phyloP scores from a whole-genome alignment of 1,284 basidiomycete species.

The Ceratobasidium sp. region DNA sequence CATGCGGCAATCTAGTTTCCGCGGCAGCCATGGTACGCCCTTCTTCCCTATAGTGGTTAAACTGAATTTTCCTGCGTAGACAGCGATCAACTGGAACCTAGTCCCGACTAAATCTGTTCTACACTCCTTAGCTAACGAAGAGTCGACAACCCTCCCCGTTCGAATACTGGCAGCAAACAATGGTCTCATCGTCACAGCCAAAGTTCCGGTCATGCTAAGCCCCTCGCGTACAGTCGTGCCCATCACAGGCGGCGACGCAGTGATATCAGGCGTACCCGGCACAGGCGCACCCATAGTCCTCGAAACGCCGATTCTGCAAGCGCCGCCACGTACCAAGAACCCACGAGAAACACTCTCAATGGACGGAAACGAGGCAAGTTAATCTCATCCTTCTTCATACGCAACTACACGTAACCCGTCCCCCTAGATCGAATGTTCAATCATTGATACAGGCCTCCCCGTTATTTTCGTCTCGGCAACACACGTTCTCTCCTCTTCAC shows the following conservation, averaged over 20 bases:
- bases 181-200: conserved; percentile 37
- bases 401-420: neutral
- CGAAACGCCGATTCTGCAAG: conserved; percentile 37
- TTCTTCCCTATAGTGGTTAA: neutral
- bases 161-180: conserved; percentile 38
- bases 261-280: conserved; percentile 37
- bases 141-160: conserved; percentile 19
- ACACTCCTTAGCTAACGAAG: neutral
- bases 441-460: conserved; percentile 45
- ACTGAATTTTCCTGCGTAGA: neutral
- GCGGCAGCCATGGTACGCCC: conserved; percentile 33
- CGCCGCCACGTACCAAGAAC: conserved; percentile 25
- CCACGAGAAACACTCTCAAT: conserved; percentile 21
- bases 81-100: conserved; percentile 35
- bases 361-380: conserved; percentile 22
- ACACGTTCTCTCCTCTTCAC: conserved; percentile 45
- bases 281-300: conserved; percentile 35
- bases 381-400: neutral
- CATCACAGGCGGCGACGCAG: conserved; percentile 34
- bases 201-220: conserved; percentile 26
- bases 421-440: conserved; percentile 33
- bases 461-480: conserved; percentile 46
- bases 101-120: conserved; percentile 20
- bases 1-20: conserved; percentile 55
- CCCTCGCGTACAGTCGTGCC: conserved; percentile 9